These are phyloP conservation scores for Scytalidium sp. DNA, from an alignment of 2,329 filamentous ascomycete genomes.

Conservation along the genomic window DNA sequence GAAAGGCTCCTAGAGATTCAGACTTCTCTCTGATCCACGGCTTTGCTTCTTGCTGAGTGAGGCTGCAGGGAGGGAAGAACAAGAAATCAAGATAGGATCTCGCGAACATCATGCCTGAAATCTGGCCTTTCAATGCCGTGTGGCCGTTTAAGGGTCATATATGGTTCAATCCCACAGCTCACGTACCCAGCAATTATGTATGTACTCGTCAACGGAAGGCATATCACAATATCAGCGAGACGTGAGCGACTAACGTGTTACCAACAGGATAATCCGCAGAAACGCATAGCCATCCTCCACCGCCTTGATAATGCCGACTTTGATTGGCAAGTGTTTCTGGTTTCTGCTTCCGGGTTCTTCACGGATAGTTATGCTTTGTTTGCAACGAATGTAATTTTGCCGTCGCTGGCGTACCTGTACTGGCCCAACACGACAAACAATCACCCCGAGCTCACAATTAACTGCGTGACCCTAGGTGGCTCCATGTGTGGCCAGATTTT, in stretches of 20 bases:
- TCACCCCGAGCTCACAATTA: constrained; percentile 36
- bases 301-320: not conserved
- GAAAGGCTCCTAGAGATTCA: too few species aligned
- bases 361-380: constrained; percentile 43
- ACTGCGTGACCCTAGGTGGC: constrained; percentile 42
- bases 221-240: not conserved
- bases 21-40: too few species aligned
- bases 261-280: not conserved
- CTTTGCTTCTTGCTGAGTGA: too few species aligned
- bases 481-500: constrained; percentile 47
- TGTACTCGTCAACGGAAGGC: not conserved
- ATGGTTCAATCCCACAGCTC: not conserved
- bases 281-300: not conserved
- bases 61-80: too few species aligned
- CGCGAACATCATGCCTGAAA: too few species aligned
- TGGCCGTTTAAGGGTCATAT: not conserved
- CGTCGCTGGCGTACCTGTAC: constrained; percentile 45
- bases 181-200: not conserved
- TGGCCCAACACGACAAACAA: constrained; percentile 36
- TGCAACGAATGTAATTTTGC: constrained; percentile 46
- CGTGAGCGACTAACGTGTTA: not conserved
- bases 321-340: constrained; percentile 13
- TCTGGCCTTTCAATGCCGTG: too few species aligned
- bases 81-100: too few species aligned
- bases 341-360: constrained; percentile 47